These are phyloP conservation scores for Amphichorda felina DNA, from an alignment of 2,329 filamentous ascomycete genomes.

Conservation along the genomic window DNA sequence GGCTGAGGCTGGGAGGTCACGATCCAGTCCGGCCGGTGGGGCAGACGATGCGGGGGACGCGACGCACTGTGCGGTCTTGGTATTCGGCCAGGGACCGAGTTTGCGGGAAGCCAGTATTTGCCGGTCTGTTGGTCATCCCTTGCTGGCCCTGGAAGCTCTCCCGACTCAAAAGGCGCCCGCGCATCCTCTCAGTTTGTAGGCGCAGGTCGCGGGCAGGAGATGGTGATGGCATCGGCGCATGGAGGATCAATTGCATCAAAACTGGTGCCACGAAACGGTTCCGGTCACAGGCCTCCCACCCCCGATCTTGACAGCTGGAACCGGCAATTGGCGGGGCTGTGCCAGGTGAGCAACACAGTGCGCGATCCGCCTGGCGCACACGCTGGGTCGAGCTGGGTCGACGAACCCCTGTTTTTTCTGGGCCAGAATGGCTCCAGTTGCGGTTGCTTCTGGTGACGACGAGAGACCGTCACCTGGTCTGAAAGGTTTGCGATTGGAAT, in stretches of 20 bases:
- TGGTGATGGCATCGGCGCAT: too few species aligned
- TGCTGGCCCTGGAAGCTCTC: neutral
- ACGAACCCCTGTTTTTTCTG: too few species aligned
- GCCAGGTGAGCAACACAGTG: neutral
- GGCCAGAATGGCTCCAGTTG: too few species aligned
- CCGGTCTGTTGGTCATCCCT: neutral
- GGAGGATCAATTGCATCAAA: too few species aligned
- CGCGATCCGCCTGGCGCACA: neutral
- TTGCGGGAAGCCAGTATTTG: neutral
- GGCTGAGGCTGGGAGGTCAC: too few species aligned
- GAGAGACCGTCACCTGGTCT: neutral
- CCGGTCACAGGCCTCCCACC: too few species aligned
- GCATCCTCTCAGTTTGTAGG: neutral
- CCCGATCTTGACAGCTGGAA: neutral
- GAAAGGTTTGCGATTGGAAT: neutral
- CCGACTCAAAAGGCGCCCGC: neutral
- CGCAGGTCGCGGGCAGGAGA: too few species aligned
- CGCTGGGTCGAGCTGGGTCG: too few species aligned
- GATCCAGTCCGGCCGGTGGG: conserved; percentile 1
- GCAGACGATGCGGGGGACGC: neutral
- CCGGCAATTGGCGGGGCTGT: neutral
- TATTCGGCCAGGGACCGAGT: neutral
- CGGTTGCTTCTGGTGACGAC: neutral
- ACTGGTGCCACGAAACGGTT: too few species aligned
- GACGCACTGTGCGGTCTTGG: conserved; percentile 1